Evolutionary conservation across 2,329 filamentous ascomycete genomes (phyloP).

Genomic region (Fusarium coffeatum): DNA sequence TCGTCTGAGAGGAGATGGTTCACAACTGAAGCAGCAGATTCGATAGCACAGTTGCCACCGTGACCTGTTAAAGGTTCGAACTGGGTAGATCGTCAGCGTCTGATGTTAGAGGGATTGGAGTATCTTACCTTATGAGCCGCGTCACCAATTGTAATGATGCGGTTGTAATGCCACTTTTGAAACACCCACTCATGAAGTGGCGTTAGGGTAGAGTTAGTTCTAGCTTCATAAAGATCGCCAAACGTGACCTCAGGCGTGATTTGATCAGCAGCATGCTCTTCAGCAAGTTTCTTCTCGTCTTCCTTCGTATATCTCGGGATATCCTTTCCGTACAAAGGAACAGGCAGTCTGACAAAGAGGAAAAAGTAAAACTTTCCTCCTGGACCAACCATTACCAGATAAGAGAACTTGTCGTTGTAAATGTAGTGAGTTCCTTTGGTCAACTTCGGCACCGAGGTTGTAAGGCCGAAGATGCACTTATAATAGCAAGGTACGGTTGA

Average conservation of each 20-base stretch:
- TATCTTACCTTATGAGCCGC: conserved; percentile 13
- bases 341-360: not conserved
- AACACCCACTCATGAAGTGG: conserved; percentile 15
- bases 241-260: not conserved
- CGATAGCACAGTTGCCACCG: not conserved
- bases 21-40: not conserved
- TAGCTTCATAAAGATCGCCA: not conserved
- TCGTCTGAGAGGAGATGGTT: not conserved
- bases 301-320: not conserved
- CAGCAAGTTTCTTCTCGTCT: not conserved
- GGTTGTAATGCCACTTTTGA: conserved; percentile 12
- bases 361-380: conserved; percentile 16
- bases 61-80: conserved; percentile 1
- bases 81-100: rapidly evolving
- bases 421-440: not conserved
- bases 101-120: rapidly evolving
- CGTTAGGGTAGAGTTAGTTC: not conserved
- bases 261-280: not conserved
- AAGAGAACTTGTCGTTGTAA: not conserved
- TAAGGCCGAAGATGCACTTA: conserved; percentile 15
- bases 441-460: not conserved
- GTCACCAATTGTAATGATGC: conserved; percentile 6
- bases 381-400: not conserved
- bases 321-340: not conserved
- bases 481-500: conserved; percentile 21